These are phyloP conservation scores for Hypoxylon sp. DNA, from an alignment of 2,329 filamentous ascomycete species.

Conservation along the genomic window DNA sequence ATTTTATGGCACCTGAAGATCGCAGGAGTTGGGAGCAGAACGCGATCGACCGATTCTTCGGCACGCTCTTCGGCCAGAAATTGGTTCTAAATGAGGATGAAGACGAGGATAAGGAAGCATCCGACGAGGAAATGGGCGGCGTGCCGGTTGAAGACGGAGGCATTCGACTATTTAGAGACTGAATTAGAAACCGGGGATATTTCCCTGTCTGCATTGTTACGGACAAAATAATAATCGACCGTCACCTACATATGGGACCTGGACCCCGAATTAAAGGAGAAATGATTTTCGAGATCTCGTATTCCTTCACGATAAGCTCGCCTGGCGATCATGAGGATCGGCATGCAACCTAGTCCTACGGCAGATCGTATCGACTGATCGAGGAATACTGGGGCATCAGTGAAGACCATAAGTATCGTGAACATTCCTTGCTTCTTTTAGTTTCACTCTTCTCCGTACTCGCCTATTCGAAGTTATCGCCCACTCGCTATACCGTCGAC, in stretches of 20 bases:
- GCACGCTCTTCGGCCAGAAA: slow-evolving; percentile 76
- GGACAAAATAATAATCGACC: slow-evolving; percentile 9
- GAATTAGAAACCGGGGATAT: slow-evolving; percentile 21
- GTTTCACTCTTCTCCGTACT: background rate
- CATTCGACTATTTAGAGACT: slow-evolving; percentile 58
- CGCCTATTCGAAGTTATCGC: background rate
- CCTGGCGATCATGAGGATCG: slow-evolving; percentile 26
- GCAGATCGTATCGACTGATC: slow-evolving; percentile 9
- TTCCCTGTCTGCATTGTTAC: background rate
- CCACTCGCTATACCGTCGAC: background rate
- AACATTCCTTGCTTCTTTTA: background rate
- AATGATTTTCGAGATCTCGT: slow-evolving; percentile 31
- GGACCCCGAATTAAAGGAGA: slow-evolving; percentile 10
- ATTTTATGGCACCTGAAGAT: slow-evolving; percentile 96
- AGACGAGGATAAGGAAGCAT: slow-evolving; percentile 47
- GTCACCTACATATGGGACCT: too few relatives aligned
- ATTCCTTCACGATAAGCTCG: slow-evolving; percentile 23
- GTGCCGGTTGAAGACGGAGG: slow-evolving; percentile 61
- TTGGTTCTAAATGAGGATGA: slow-evolving; percentile 68
- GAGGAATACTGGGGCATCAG: slow-evolving; percentile 9
- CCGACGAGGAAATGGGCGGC: slow-evolving; percentile 59
- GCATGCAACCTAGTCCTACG: slow-evolving; percentile 22
- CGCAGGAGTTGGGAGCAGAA: slow-evolving; percentile 79
- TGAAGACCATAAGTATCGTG: slow-evolving; percentile 14
- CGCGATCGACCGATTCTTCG: slow-evolving; percentile 80